Evolutionary conservation across 2,329 filamentous ascomycete species (phyloP).

Genomic region (Scolecobasidium constrictum): DNA sequence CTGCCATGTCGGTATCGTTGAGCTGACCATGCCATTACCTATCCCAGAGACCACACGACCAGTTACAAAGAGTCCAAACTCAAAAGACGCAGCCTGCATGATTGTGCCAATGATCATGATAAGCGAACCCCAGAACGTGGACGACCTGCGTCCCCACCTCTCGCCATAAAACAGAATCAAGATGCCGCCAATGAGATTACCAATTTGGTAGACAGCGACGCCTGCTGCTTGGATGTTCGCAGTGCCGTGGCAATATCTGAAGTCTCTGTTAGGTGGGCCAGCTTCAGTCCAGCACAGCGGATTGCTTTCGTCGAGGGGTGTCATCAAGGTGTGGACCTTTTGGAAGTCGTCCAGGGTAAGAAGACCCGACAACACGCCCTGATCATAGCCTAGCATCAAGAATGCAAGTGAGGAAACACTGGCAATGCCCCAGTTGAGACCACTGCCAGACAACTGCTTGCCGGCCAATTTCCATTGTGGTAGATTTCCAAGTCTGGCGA

Average conservation of each 20-base stretch:
- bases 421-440: background rate
- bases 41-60: constrained; percentile 40
- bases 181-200: constrained; percentile 35
- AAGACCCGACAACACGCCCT: background rate
- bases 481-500: no score
- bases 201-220: constrained; percentile 30
- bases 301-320: no score
- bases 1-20: no score
- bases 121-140: constrained; percentile 47
- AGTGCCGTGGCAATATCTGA: no score
- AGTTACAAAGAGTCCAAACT: constrained; percentile 34
- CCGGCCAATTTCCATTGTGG: no score
- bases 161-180: constrained; percentile 42
- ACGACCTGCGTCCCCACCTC: constrained; percentile 43
- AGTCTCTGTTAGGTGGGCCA: no score
- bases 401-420: background rate
- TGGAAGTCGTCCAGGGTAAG: background rate
- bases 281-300: no score
- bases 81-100: constrained; percentile 43
- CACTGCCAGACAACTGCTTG: no score
- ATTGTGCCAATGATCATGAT: constrained; percentile 50
- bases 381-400: background rate
- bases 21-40: constrained; percentile 33
- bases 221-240: no score
- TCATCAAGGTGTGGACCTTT: no score